Evolutionary conservation across 352 stramenopile species (phyloP).

Genomic region (Phytophthora tubulina): DNA sequence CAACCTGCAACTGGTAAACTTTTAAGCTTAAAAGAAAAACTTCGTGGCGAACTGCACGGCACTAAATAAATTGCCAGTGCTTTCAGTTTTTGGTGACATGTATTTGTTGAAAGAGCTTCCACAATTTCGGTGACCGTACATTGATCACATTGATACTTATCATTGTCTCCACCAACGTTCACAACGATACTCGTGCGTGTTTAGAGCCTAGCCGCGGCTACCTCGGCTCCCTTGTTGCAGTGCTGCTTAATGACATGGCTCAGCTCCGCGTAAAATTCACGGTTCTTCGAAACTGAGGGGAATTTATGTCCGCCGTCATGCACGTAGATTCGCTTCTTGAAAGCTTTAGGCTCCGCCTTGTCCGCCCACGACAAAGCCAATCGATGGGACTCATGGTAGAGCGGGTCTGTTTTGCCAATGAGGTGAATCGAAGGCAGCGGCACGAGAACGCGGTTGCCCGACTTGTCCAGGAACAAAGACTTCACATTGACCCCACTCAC

Average conservation of each 20-base stretch:
- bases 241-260: conserved; percentile 34
- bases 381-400: conserved; percentile 54
- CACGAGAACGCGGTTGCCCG: conserved; percentile 38
- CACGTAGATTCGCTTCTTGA: conserved; percentile 45
- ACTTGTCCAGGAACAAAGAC: conserved; percentile 47
- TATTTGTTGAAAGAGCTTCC: no score
- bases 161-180: no score
- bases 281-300: conserved; percentile 41
- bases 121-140: no score
- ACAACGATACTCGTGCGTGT: no score
- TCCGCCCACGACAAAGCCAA: conserved; percentile 44
- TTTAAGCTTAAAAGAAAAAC: no score
- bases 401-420: conserved; percentile 69
- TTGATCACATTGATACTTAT: no score
- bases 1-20: no score
- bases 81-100: no score
- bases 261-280: conserved; percentile 38
- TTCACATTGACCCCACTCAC: conserved; percentile 47
- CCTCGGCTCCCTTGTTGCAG: conserved; percentile 27
- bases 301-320: conserved; percentile 53
- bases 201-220: conserved; percentile 18
- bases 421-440: conserved; percentile 58
- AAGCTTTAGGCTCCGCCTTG: conserved; percentile 7
- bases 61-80: no score
- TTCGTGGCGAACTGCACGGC: no score